Conservation (phyloP, 805 yeast species). For the Torulaspora indica region DNA sequence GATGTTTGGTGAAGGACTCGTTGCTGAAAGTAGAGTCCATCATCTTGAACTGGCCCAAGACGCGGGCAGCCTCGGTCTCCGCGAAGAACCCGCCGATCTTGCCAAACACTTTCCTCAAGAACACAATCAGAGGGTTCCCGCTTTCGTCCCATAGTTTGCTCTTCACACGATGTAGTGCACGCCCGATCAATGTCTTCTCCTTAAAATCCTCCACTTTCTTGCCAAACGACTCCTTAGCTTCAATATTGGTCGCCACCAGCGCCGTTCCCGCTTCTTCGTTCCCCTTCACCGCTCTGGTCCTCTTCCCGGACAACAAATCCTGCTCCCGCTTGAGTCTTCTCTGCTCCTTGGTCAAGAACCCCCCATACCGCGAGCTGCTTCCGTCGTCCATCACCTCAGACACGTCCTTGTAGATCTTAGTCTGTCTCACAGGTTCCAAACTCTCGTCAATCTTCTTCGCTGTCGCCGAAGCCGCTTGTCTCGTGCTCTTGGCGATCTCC, state of each 20-base stretch:
- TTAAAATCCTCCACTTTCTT: constrained; percentile 64
- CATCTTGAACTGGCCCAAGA: constrained; percentile 74
- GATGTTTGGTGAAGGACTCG: constrained; percentile 71
- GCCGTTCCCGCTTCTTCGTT: constrained; percentile 80
- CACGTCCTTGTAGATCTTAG: constrained; percentile 84
- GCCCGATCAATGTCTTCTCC: constrained; percentile 66
- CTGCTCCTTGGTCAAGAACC: constrained; percentile 78
- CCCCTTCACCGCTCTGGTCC: constrained; percentile 64
- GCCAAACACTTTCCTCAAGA: constrained; percentile 72
- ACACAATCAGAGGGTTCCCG: constrained; percentile 82
- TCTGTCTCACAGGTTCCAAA: constrained; percentile 88
- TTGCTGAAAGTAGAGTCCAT: constrained; percentile 86
- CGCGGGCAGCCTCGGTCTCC: constrained; percentile 94
- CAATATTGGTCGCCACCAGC: constrained; percentile 74
- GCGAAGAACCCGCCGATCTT: constrained; percentile 85
- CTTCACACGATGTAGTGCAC: constrained; percentile 53
- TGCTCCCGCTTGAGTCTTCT: constrained; percentile 68
- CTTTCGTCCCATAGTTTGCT: constrained; percentile 81
- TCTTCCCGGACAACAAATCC: constrained; percentile 54
- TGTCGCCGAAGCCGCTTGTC: constrained; percentile 74
- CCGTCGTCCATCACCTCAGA: constrained; percentile 89
- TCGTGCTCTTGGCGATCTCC: constrained; percentile 82
- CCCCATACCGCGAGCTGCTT: constrained; percentile 83
- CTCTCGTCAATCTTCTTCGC: constrained; percentile 82
- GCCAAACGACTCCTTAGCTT: constrained; percentile 62